Percentiles rank a stretch among this genome's conserved stretches.
Evolutionary conservation across 2,329 filamentous ascomycete species (phyloP).

Genomic region (Colletotrichum theobromicola): DNA sequence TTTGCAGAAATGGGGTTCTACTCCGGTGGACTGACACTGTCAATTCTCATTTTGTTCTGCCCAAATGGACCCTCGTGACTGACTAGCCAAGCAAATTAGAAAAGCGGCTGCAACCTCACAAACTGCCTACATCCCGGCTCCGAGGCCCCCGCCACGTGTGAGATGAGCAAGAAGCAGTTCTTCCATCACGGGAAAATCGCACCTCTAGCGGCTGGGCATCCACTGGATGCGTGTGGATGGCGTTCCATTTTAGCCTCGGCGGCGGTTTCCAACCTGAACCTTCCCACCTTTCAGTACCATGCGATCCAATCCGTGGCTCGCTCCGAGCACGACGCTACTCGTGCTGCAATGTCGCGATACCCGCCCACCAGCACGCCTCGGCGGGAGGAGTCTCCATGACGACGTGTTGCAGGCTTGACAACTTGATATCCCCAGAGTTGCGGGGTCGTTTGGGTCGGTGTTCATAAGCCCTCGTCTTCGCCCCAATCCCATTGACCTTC

Average conservation of each 20-base stretch:
- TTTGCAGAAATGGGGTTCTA: neutral
- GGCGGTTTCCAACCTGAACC: neutral
- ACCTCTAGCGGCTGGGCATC: neutral
- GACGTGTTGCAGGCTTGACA: neutral
- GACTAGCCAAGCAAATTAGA: neutral
- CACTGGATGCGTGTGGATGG: neutral
- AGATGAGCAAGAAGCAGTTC: neutral
- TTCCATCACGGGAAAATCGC: constrained; percentile 9
- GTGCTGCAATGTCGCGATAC: neutral
- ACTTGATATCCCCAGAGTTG: neutral
- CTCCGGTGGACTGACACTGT: neutral
- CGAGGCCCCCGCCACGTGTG: neutral
- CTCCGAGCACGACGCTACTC: neutral
- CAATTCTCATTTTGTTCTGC: neutral
- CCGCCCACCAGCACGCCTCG: neutral
- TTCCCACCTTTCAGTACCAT: neutral
- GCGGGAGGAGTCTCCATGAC: neutral
- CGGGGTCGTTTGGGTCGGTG: neutral
- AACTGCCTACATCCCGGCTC: neutral
- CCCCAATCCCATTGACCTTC: neutral
- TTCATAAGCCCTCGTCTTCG: neutral
- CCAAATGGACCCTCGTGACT: neutral
- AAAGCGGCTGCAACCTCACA: neutral
- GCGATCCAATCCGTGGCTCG: neutral
- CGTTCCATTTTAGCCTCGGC: neutral